These are phyloP conservation scores for Daldinia grandis DNA, from an alignment of 495 filamentous ascomycete genomes.

Conservation along the genomic window DNA sequence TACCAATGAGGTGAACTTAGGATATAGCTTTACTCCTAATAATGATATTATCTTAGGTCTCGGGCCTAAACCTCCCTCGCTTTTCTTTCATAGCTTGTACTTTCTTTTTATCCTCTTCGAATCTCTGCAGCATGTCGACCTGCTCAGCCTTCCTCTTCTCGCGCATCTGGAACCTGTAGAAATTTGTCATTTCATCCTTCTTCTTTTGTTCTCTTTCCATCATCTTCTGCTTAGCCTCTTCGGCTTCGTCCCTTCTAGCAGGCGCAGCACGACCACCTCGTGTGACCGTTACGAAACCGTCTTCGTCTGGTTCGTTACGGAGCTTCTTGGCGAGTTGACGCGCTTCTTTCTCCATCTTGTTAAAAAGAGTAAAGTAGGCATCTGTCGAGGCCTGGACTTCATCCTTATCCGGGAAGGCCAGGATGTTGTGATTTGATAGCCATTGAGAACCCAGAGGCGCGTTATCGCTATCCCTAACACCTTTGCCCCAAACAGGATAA, in stretches of 20 bases:
- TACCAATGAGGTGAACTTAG: neutral
- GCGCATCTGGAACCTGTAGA: slow-evolving; percentile 93
- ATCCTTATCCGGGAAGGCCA: slow-evolving; percentile 72
- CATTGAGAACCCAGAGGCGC: slow-evolving; percentile 67
- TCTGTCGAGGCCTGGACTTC: slow-evolving; percentile 75
- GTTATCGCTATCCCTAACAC: slow-evolving; percentile 58
- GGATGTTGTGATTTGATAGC: slow-evolving; percentile 70
- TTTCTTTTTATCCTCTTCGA: slow-evolving; percentile 72
- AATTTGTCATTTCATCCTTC: slow-evolving; percentile 73
- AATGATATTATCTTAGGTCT: slow-evolving; percentile 48
- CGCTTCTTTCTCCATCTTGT: slow-evolving; percentile 70
- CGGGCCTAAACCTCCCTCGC: slow-evolving; percentile 66
- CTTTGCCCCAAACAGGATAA: slow-evolving; percentile 71
- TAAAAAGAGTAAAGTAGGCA: slow-evolving; percentile 80
- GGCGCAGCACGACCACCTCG: slow-evolving; percentile 78
- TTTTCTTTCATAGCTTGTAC: slow-evolving; percentile 67
- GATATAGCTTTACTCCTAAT: neutral
- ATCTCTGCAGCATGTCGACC: slow-evolving; percentile 68
- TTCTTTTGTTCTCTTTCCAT: slow-evolving; percentile 72
- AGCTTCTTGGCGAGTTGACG: slow-evolving; percentile 67
- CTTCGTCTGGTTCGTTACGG: slow-evolving; percentile 84
- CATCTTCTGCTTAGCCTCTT: slow-evolving; percentile 75
- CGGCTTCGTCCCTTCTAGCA: slow-evolving; percentile 76
- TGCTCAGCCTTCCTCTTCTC: slow-evolving; percentile 89
- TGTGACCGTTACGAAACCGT: slow-evolving; percentile 93